Conservation (phyloP, 768 basidiomycete genomes). For the Suillus paluster region DNA sequence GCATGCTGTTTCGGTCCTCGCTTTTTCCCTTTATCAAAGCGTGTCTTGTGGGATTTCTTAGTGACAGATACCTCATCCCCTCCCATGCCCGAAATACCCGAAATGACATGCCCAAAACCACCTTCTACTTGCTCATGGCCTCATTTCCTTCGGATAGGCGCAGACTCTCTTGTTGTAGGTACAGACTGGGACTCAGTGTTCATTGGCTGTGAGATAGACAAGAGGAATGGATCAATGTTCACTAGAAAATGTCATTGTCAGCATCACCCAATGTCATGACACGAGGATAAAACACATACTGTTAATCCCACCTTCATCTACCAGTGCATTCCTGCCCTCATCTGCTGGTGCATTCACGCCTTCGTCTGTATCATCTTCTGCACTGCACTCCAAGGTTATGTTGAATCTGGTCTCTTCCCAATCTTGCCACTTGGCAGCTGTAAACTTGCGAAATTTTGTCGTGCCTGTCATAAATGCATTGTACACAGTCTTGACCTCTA, state of each 20-base stretch:
- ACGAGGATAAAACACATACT: not conserved
- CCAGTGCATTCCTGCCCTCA: too few relatives aligned
- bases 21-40: not conserved
- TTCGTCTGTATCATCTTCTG: not conserved
- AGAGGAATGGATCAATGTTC: not conserved
- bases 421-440: not conserved
- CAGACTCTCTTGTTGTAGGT: not conserved
- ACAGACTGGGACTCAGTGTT: not conserved
- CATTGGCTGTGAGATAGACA: not conserved
- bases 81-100: not conserved
- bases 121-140: not conserved
- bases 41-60: not conserved
- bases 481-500: slow-evolving; percentile 5
- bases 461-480: not conserved
- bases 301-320: not conserved
- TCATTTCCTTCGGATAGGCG: not conserved
- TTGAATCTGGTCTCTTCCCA: not conserved
- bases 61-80: not conserved
- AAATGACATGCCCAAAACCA: not conserved
- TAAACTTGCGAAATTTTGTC: slow-evolving; percentile 1
- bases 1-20: not conserved
- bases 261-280: slow-evolving; percentile 10
- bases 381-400: too few relatives aligned
- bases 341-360: too few relatives aligned
- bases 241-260: not conserved